Evolutionary conservation across 805 yeast genomes (phyloP), one percentile per base, ranked within the genome.

Genomic region (Monosporozyma solicola): DNA sequence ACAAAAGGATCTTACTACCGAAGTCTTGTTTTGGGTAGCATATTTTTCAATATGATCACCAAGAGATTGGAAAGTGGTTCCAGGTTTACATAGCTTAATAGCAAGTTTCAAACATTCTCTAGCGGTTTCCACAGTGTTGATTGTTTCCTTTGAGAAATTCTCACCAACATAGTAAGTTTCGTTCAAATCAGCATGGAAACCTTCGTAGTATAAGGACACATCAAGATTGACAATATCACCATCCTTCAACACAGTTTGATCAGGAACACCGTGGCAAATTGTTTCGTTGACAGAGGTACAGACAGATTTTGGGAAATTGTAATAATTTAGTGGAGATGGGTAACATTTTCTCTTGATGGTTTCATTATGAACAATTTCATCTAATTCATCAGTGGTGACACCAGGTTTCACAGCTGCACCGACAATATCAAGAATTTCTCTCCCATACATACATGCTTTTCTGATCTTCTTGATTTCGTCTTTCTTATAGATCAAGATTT

Each of bases 181-280:
- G 70, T 94, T 94, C 67, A 94, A 75, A 70, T 94, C 99, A 8
- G 96, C 85, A 72, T 94, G 98, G 72, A 82, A 82, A 1, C 99
- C 99, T 59, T 86, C 80, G 70, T 85, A 80, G 72, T 79, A 94
- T 51, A 94, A 70, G 3, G 96, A 79, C 49, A 94, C 87, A 68
- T 94, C 99, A 58, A 94, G 74, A 66, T 94, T 94, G 55, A 94
- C 79, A 60, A 94, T 92, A 67, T 94, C 99, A 54, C 99, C 99
- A 59, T 92, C 98, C 68, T 87, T 73, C 58, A 94, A 76, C 35
- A 83, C 83, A 52, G 91, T 79, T 72, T 87, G 79, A 71, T 94
- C 99, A 27, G 99, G 99, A 54, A 94, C 86, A 57, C 99, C 99
- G 70, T 94, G 99, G 68, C 99, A 94, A 55, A 94, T 87, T 54